Conservation (phyloP, 176 grass and related monocot genomes). For the Typha latifolia region DNA sequence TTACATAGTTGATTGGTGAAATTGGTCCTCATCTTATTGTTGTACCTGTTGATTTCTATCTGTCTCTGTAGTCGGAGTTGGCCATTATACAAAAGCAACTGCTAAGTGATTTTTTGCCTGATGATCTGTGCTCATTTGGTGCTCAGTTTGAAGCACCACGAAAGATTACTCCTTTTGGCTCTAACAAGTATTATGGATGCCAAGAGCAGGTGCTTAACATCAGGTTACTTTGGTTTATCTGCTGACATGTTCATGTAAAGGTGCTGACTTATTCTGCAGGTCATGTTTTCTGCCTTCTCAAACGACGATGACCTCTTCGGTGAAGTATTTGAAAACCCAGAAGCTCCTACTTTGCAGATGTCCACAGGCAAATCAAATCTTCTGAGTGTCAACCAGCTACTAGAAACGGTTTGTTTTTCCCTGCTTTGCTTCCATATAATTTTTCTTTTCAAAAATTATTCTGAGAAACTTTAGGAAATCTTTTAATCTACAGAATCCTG, state of each 20-base stretch:
- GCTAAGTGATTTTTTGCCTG: slow-evolving; percentile 71
- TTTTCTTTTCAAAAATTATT: no score
- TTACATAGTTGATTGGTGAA: background rate
- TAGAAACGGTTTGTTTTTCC: slow-evolving; percentile 52
- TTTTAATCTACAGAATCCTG: no score
- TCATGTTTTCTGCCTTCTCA: slow-evolving; percentile 30
- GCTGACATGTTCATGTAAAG: no score
- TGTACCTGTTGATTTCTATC: slow-evolving; percentile 6
- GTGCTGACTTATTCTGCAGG: slow-evolving; percentile 30
- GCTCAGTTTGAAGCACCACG: slow-evolving; percentile 53
- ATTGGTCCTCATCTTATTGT: background rate
- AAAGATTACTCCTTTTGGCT: slow-evolving; percentile 11
- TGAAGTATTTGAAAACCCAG: slow-evolving; percentile 45
- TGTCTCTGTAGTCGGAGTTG: slow-evolving; percentile 48
- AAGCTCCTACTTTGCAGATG: slow-evolving; percentile 28
- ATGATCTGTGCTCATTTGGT: slow-evolving; percentile 56
- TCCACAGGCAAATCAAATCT: slow-evolving; percentile 23
- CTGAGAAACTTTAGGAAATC: no score
- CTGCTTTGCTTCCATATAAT: background rate
- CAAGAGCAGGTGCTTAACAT: slow-evolving; percentile 39
- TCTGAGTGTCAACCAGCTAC: slow-evolving; percentile 60
- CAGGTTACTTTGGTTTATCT: background rate
- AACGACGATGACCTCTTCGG: slow-evolving; percentile 64
- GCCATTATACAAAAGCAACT: slow-evolving; percentile 53
- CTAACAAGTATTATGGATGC: slow-evolving; percentile 36